Evolutionary conservation across 2,329 filamentous ascomycete genomes (phyloP).

Genomic region (Diaporthe aspalathi): DNA sequence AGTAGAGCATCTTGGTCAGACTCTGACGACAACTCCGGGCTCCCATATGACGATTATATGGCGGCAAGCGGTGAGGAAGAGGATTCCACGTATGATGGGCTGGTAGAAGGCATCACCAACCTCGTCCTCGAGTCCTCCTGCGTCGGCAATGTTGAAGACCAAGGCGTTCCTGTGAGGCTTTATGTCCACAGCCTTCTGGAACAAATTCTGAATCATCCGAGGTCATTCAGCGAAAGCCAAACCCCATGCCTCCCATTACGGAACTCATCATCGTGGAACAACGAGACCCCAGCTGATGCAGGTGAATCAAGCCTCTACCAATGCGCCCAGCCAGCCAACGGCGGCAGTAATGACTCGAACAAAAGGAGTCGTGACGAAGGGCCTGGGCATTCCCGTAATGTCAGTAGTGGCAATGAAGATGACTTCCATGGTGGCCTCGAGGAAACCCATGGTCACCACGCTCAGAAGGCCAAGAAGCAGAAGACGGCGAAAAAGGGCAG

Average conservation of each 20-base stretch:
- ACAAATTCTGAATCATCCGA: background rate
- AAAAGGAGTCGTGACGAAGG: slow-evolving; percentile 2
- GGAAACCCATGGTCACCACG: background rate
- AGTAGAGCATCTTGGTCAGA: background rate
- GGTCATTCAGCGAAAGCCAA: background rate
- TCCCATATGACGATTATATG: background rate
- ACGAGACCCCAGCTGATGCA: background rate
- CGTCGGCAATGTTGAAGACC: background rate
- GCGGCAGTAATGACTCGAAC: background rate
- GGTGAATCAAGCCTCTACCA: background rate
- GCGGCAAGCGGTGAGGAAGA: background rate
- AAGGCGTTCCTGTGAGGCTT: background rate
- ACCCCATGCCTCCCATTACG: background rate
- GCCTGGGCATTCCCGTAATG: too few species aligned
- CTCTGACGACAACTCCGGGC: background rate
- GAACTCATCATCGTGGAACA: background rate
- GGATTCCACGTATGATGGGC: background rate
- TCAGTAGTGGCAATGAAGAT: background rate
- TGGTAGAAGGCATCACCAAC: slow-evolving; percentile 3
- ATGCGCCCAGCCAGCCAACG: background rate
- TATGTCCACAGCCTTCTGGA: slow-evolving; percentile 15
- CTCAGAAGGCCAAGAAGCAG: background rate
- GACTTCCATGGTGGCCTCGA: background rate
- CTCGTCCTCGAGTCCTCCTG: background rate
- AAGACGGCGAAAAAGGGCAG: background rate